These are phyloP conservation scores for Candida cerambycidarum DNA, from an alignment of 805 yeast genomes.

Conservation along the genomic window DNA sequence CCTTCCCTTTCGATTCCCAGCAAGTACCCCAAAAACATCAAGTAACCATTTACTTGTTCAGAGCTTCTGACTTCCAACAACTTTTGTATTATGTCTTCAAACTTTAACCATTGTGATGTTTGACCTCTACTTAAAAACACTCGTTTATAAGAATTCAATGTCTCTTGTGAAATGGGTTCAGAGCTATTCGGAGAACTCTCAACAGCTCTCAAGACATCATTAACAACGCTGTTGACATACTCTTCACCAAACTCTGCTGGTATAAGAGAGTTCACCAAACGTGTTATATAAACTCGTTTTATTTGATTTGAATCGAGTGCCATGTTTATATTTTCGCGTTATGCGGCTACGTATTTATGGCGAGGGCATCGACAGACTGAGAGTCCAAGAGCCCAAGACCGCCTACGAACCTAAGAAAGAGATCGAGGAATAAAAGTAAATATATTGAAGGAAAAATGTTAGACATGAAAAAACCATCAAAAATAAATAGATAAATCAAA, in stretches of 20 bases:
- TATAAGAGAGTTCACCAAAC: constrained; percentile 36
- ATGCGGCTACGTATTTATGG: constrained; percentile 5
- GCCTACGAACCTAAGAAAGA: too few species aligned
- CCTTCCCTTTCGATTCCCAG: constrained; percentile 6
- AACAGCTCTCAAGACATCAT: constrained; percentile 22
- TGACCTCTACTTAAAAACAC: constrained; percentile 10
- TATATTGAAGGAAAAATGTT: not conserved
- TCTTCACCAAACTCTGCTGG: constrained; percentile 39
- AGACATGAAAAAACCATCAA: not conserved
- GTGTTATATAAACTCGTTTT: constrained; percentile 29
- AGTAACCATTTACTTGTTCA: constrained; percentile 35
- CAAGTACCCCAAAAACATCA: constrained; percentile 30
- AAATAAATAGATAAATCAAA: not conserved
- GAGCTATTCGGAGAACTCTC: not conserved
- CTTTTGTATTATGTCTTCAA: constrained; percentile 30
- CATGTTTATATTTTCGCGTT: constrained; percentile 9
- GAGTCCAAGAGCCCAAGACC: too few species aligned
- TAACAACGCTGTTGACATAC: constrained; percentile 29
- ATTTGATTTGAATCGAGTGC: constrained; percentile 24
- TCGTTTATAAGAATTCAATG: constrained; percentile 4
- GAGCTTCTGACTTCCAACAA: constrained; percentile 26
- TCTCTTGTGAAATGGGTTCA: not conserved
- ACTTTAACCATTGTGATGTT: constrained; percentile 30
- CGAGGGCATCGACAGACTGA: too few species aligned
- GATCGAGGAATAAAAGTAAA: too few species aligned